Conservation (phyloP, 345 rosid species). For the Kandelia obovata region DNA sequence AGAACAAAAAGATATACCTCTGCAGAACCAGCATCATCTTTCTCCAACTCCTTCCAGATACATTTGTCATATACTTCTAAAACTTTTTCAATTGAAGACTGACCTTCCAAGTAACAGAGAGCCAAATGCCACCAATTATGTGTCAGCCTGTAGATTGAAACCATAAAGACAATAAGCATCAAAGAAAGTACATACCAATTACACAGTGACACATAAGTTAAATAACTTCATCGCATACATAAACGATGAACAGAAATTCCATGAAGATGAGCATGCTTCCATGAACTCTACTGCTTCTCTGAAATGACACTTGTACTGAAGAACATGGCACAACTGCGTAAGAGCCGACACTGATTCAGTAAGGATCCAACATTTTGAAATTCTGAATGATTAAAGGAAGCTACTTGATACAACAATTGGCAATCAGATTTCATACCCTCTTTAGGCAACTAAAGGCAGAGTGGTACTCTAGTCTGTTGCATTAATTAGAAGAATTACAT, state of each 20-base stretch:
- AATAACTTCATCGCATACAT: constrained; percentile 40
- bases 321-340: constrained; percentile 82
- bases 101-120: constrained; percentile 91
- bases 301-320: constrained; percentile 68
- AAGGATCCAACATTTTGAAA: not conserved
- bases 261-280: constrained; percentile 61
- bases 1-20: constrained; percentile 41
- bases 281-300: constrained; percentile 84
- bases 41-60: constrained; percentile 81
- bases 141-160: constrained; percentile 48
- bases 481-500: no score
- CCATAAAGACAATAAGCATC: not conserved
- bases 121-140: constrained; percentile 99
- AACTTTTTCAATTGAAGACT: constrained; percentile 54
- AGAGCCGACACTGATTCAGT: constrained; percentile 6
- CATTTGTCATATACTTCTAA: constrained; percentile 60
- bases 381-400: not conserved
- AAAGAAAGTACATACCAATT: not conserved
- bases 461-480: no score
- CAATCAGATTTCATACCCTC: not conserved
- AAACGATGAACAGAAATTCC: constrained; percentile 72
- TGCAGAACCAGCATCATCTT: constrained; percentile 39
- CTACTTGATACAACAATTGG: not conserved
- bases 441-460: not conserved
- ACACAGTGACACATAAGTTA: not conserved